These are phyloP conservation scores for Beauveria australis DNA, from an alignment of 2,329 filamentous ascomycete genomes.

Conservation along the genomic window DNA sequence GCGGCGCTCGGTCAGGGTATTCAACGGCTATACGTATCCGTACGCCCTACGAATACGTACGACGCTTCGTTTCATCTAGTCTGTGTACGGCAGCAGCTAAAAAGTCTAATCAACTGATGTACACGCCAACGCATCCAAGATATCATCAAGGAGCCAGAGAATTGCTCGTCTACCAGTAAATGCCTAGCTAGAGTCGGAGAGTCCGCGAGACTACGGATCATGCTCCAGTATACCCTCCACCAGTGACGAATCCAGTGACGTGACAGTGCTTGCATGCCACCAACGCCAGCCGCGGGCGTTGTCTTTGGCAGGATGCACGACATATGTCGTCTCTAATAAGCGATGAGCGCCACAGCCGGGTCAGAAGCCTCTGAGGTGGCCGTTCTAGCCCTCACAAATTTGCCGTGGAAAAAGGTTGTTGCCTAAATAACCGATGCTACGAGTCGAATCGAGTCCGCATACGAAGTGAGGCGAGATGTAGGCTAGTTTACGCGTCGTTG, in stretches of 20 bases:
- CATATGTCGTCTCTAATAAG: neutral
- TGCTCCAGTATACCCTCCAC: neutral
- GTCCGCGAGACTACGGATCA: neutral
- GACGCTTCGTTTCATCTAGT: too few species aligned
- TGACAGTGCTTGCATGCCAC: neutral
- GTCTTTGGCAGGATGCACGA: constrained; percentile 6
- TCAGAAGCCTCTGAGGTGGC: neutral
- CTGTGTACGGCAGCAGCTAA: too few species aligned
- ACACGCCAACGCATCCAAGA: too few species aligned
- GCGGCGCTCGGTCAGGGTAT: too few species aligned
- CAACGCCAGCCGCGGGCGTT: neutral
- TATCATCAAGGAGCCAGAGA: neutral
- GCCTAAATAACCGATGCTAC: neutral
- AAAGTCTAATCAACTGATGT: neutral
- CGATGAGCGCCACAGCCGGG: neutral
- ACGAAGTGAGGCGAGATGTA: neutral
- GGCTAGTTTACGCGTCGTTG: neutral
- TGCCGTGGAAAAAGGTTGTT: neutral
- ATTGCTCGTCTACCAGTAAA: neutral
- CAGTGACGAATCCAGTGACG: neutral
- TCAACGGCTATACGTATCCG: too few species aligned
- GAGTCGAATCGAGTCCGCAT: neutral
- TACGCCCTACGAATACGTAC: too few species aligned
- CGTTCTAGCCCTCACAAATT: neutral
- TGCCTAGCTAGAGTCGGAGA: neutral